These are phyloP conservation scores for Carex cristatella DNA, from an alignment of 176 grass and related monocot genomes.

Conservation along the genomic window DNA sequence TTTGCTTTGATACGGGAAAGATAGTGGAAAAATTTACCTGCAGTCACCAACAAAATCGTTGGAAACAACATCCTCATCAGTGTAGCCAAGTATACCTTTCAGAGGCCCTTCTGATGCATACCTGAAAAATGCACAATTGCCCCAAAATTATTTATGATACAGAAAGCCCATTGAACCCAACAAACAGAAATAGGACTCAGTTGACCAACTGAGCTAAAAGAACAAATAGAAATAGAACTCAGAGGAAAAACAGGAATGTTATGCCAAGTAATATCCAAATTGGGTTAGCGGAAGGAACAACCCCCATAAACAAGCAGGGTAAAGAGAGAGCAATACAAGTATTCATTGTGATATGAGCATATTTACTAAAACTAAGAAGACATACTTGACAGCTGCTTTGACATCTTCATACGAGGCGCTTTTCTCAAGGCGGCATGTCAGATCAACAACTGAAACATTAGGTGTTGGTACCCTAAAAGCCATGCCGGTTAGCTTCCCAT, in stretches of 20 bases:
- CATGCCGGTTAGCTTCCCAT: conserved; percentile 96
- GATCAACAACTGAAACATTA: conserved; percentile 96
- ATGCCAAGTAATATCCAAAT: background rate
- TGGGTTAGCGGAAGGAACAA: background rate
- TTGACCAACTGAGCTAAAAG: background rate
- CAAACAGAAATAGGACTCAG: background rate
- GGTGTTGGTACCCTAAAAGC: conserved; percentile 96
- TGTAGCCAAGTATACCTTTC: conserved; percentile 86
- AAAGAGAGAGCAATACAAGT: background rate
- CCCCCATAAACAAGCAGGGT: background rate
- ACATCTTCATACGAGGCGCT: conserved; percentile 92
- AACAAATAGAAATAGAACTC: background rate
- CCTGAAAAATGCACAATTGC: conserved; percentile 25
- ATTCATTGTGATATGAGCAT: background rate
- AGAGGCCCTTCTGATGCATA: conserved; percentile 60
- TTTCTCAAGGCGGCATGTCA: conserved; percentile 96
- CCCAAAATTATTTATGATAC: background rate
- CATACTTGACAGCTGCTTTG: conserved; percentile 94
- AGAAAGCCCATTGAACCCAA: background rate
- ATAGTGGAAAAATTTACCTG: conserved; percentile 33
- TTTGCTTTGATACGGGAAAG: background rate
- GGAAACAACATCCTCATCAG: conserved; percentile 84
- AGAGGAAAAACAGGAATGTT: background rate
- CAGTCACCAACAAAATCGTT: conserved; percentile 80
- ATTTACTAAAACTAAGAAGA: conserved; percentile 6